Percentiles rank a stretch among this genome's conserved stretches.
These are phyloP conservation scores for Citrus maxima DNA, from an alignment of 345 rosid genomes.

Conservation along the genomic window DNA sequence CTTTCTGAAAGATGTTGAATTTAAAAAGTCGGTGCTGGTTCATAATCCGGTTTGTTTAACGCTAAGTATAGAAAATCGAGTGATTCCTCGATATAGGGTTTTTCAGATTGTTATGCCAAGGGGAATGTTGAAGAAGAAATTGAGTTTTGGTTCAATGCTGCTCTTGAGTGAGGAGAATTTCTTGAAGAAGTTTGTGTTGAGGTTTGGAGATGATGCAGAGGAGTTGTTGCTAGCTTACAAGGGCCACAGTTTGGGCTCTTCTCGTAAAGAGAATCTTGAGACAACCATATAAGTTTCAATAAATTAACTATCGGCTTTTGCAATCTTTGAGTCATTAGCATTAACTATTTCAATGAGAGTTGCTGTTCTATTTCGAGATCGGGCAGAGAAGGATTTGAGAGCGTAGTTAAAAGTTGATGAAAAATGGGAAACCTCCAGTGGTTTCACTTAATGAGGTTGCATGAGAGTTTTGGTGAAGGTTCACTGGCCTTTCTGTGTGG, in stretches of 20 bases:
- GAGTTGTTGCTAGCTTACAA: slow-evolving; percentile 34
- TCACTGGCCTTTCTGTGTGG: too few relatives aligned
- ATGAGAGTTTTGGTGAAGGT: too few relatives aligned
- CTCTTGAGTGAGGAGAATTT: slow-evolving; percentile 17
- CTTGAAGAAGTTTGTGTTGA: slow-evolving; percentile 24
- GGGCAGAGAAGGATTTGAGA: too few relatives aligned
- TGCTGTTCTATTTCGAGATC: background rate
- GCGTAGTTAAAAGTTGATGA: too few relatives aligned
- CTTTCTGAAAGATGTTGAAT: slow-evolving; percentile 19
- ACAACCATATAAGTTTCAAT: background rate
- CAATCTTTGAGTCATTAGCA: background rate
- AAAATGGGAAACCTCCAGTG: too few relatives aligned
- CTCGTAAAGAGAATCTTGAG: background rate
- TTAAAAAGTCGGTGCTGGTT: slow-evolving; percentile 23
- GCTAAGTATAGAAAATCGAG: slow-evolving; percentile 32
- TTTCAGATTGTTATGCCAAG: slow-evolving; percentile 29
- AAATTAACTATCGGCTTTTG: background rate
- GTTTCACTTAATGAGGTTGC: too few relatives aligned
- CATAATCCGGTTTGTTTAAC: slow-evolving; percentile 1
- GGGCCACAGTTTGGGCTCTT: slow-evolving; percentile 7
- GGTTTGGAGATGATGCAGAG: slow-evolving; percentile 26
- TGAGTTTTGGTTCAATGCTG: slow-evolving; percentile 1
- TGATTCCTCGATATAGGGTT: slow-evolving; percentile 35
- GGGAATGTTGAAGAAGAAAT: slow-evolving; percentile 28
- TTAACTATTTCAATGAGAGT: background rate